These are phyloP conservation scores for Cutaneotrichosporon mucoides DNA, from an alignment of 1,284 basidiomycete species.

Conservation along the genomic window DNA sequence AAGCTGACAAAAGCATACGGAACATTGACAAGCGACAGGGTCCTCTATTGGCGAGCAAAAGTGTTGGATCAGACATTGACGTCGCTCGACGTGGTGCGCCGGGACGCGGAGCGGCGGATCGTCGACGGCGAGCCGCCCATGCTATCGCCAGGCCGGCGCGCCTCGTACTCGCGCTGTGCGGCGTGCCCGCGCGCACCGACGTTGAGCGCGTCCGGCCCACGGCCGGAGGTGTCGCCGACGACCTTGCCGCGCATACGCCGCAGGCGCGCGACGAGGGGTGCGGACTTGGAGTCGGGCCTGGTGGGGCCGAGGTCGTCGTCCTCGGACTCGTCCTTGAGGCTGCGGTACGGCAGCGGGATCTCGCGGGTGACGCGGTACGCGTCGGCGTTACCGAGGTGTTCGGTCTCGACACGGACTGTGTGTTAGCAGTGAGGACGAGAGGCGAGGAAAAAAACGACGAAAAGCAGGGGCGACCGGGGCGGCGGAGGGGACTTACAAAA, in stretches of 20 bases:
- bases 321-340: slow-evolving; percentile 16
- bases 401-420: slow-evolving; percentile 48
- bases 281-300: background rate
- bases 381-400: slow-evolving; percentile 49
- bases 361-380: slow-evolving; percentile 36
- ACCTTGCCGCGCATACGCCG: background rate
- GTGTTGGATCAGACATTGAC: too few species aligned
- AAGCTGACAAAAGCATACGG: too few species aligned
- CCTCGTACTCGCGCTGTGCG: slow-evolving; percentile 40
- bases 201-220: slow-evolving; percentile 36
- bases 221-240: slow-evolving; percentile 14
- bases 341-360: slow-evolving; percentile 41
- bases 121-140: background rate
- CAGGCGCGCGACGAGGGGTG: background rate
- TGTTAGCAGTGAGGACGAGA: background rate
- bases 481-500: slow-evolving; percentile 61
- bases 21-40: too few species aligned
- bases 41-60: too few species aligned
- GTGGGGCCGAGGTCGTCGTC: slow-evolving; percentile 21
- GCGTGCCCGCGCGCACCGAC: slow-evolving; percentile 35
- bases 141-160: slow-evolving; percentile 34
- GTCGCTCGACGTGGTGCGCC: background rate
- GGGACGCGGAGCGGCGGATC: background rate
- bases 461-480: background rate
- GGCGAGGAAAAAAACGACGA: background rate